These are phyloP conservation scores for Clavispora fructus DNA, from an alignment of 805 yeast genomes.

Conservation along the genomic window DNA sequence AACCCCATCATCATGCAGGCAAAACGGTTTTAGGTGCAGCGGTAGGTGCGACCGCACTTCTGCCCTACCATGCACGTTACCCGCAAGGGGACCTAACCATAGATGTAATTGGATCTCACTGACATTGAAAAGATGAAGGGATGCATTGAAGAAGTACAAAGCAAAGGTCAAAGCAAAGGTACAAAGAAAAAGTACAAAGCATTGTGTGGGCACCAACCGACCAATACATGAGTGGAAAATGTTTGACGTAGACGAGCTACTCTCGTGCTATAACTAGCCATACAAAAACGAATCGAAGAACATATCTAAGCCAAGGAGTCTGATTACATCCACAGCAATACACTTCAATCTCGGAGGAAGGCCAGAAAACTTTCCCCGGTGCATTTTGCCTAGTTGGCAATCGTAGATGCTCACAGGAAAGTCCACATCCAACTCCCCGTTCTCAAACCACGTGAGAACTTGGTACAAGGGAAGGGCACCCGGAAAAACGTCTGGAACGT, in stretches of 20 bases:
- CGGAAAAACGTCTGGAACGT: constrained; percentile 42
- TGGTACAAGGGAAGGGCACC: constrained; percentile 49
- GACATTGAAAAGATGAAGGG: too few relatives aligned
- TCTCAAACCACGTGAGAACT: constrained; percentile 29
- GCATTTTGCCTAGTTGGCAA: constrained; percentile 16
- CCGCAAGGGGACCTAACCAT: too few relatives aligned
- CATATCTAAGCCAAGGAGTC: constrained; percentile 40
- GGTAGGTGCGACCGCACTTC: too few relatives aligned
- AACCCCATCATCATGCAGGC: not conserved
- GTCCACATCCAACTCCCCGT: constrained; percentile 18
- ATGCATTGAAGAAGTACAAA: too few relatives aligned
- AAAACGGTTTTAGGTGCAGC: not conserved
- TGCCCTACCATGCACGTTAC: too few relatives aligned
- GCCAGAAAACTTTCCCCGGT: constrained; percentile 18
- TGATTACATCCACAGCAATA: constrained; percentile 35
- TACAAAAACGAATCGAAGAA: constrained; percentile 20
- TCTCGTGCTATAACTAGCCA: not conserved
- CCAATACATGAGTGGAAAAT: too few relatives aligned
- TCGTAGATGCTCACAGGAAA: constrained; percentile 11
- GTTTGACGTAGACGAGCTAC: too few relatives aligned
- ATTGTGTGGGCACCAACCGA: too few relatives aligned
- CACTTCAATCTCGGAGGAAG: constrained; percentile 17
- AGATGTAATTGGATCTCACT: too few relatives aligned
- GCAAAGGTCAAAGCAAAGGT: too few relatives aligned
- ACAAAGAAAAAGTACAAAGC: too few relatives aligned